Percentiles rank a stretch among this genome's conserved stretches.
Evolutionary conservation across 176 grass and related monocot genomes (phyloP).

Genomic region (Carex cristatella): DNA sequence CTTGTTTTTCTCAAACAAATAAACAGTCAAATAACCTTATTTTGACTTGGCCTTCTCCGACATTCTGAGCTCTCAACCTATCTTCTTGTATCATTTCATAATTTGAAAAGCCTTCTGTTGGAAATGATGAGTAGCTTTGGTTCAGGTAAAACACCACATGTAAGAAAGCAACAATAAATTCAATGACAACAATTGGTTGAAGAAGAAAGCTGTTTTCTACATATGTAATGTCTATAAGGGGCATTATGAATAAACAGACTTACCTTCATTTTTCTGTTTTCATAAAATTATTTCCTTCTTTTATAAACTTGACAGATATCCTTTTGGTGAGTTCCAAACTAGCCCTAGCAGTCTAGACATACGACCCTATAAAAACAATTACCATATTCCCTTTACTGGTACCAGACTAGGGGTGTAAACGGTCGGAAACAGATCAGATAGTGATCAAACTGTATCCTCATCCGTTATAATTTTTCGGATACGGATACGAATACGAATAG

Average conservation of each 20-base stretch:
- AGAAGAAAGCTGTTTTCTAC: neutral
- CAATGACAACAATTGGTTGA: conserved; percentile 13
- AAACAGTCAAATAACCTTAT: conserved; percentile 62
- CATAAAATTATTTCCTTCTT: conserved; percentile 12
- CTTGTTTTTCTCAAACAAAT: neutral
- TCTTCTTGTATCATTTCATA: conserved; percentile 49
- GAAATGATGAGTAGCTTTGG: conserved; percentile 82
- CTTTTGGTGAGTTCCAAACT: neutral
- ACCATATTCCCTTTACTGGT: neutral
- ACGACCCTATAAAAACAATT: neutral
- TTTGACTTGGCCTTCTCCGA: conserved; percentile 90
- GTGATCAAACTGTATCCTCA: too few species aligned
- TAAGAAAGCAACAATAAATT: neutral
- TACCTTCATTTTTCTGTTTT: conserved; percentile 3
- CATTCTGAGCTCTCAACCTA: conserved; percentile 54
- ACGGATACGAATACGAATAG: too few species aligned
- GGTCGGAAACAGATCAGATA: too few species aligned
- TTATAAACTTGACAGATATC: neutral
- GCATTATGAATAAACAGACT: neutral
- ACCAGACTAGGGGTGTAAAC: neutral
- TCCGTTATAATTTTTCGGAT: too few species aligned
- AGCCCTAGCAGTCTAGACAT: neutral
- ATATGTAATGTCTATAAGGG: neutral
- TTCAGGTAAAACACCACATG: conserved; percentile 15
- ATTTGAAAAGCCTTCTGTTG: conserved; percentile 52